These are phyloP conservation scores for Trypanosoma congolense DNA, from an alignment of 208 protist genomes.

Conservation along the genomic window DNA sequence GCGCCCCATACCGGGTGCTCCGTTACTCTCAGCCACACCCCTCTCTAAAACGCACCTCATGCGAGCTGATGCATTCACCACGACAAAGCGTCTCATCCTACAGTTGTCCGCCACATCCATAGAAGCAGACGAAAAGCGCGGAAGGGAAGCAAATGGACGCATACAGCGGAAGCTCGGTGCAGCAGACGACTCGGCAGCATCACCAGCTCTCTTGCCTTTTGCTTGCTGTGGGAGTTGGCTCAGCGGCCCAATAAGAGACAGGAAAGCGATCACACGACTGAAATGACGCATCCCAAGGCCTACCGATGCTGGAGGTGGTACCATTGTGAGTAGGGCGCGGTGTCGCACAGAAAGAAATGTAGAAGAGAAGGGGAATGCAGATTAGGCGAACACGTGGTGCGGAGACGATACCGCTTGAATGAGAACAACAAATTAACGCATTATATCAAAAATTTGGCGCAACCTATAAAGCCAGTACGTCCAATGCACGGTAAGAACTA, in stretches of 20 bases:
- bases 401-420: too few species aligned
- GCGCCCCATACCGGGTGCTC: neutral
- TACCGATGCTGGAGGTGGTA: too few species aligned
- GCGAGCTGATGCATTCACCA: conserved; percentile 30
- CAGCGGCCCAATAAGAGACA: neutral
- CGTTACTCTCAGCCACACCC: neutral
- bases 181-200: neutral
- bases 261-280: neutral
- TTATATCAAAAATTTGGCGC: too few species aligned
- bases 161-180: conserved; percentile 40
- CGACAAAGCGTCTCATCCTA: conserved; percentile 48
- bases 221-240: neutral
- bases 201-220: neutral
- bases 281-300: neutral
- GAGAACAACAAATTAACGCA: too few species aligned
- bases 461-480: too few species aligned
- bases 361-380: too few species aligned
- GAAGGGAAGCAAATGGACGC: conserved; percentile 44
- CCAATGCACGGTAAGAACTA: too few species aligned
- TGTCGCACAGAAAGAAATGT: too few species aligned
- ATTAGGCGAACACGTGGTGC: too few species aligned
- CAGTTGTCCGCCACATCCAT: conserved; percentile 40
- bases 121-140: conserved; percentile 26
- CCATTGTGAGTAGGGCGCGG: too few species aligned
- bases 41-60: conserved; percentile 21